Evolutionary conservation across 1,284 basidiomycete species (phyloP), one percentile per base, ranked within the genome.

Genomic region (Ceratobasidium sp.): DNA sequence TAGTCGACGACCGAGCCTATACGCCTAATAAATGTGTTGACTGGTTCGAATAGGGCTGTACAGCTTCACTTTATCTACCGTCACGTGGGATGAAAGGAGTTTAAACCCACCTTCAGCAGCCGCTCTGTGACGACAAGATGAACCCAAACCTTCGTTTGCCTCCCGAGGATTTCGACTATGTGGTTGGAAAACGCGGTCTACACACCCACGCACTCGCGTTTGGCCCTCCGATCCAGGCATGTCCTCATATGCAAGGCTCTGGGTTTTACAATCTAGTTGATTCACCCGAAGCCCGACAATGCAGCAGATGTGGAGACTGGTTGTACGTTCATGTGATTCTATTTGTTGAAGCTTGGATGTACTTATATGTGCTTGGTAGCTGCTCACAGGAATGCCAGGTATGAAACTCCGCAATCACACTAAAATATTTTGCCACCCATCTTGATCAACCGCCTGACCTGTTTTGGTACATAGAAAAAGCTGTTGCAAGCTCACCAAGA

Each of bases 371-470:
- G 35, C 35, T 38, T 38, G 35, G 18, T 41, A 67, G 64, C 41
- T 67, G 64, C 28, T 67, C 64, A 16, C 50, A 49, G 16, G 64
- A 57, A 18, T 67, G 64, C 28, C 64, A 67, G 64, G 64, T 67
- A 67, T 32, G 64, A 57, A 23, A n/a, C 50, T 49, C 49, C n/a
- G n/a, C 63, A 21, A 44, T 38, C 50, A 16, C 54, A 43, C 30
- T 66, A 57, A 57, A n/a, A n/a, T 57, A 50, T 66, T 54, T 66
- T 66, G 63, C 63, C 63, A 66, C 63, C 50, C 47, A 23, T 30
- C 30, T 49, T 30, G 35, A 52, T 21, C 14, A 11, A 13, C 11
- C 46, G 18, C 23, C 43, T 13, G 18, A 26, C 13, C 28, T 32
- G 44, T 13, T 32, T 23, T 4, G n/a, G 18, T 26, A 18, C 2